These are phyloP conservation scores for Chalciporus sp. DNA, from an alignment of 1,284 basidiomycete genomes.

Conservation along the genomic window DNA sequence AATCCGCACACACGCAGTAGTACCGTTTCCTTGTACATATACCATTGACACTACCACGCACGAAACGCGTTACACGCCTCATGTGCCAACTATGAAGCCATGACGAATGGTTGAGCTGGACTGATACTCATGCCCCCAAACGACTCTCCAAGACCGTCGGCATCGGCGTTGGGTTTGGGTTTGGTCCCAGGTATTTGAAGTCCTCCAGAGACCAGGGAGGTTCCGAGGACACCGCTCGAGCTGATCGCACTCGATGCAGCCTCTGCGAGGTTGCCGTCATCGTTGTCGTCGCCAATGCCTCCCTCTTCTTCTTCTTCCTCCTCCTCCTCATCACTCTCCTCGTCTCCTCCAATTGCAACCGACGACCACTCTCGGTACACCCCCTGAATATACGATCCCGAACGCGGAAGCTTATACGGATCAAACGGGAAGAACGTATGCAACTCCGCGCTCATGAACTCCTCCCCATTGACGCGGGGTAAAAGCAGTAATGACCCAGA, in stretches of 20 bases:
- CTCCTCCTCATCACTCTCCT: conserved; percentile 64
- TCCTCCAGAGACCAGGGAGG: conserved; percentile 5
- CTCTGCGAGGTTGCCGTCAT: not conserved
- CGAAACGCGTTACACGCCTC: not conserved
- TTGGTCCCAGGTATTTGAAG: conserved; percentile 22
- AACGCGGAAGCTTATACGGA: conserved; percentile 88
- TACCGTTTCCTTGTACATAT: not conserved
- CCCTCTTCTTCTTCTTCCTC: conserved; percentile 38
- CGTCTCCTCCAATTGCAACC: conserved; percentile 74
- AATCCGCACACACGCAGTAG: not conserved
- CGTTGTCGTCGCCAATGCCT: conserved; percentile 36
- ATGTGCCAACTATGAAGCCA: conserved; percentile 17
- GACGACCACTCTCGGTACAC: conserved; percentile 78
- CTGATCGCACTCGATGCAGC: not conserved
- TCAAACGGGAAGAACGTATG: conserved; percentile 99
- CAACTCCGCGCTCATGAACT: conserved; percentile 67
- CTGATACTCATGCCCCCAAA: conserved; percentile 83
- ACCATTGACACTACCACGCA: no score
- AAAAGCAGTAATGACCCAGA: conserved; percentile 34
- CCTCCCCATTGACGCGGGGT: conserved; percentile 32
- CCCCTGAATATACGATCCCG: conserved; percentile 65
- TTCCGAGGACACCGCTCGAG: not conserved
- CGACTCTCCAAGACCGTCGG: conserved; percentile 55
- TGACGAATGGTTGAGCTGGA: conserved; percentile 40
- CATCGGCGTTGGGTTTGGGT: conserved; percentile 5